Conservation (phyloP, 192 early-diverging fungal genomes). For the Coemansia biformis region DNA sequence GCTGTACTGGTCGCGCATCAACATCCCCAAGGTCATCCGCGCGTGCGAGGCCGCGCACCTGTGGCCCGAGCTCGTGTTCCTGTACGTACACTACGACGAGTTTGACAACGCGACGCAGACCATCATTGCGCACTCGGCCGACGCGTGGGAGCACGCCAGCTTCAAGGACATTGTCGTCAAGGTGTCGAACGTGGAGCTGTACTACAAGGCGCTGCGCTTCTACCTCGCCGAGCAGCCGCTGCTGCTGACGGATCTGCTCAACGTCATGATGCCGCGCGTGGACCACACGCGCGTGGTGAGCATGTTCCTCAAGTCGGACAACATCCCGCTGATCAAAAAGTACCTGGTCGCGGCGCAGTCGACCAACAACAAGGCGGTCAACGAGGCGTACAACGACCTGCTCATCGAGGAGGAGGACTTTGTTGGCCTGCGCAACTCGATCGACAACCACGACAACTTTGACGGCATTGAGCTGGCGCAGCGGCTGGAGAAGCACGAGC, state of each 20-base stretch:
- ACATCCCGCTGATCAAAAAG: constrained; percentile 93
- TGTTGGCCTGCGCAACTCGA: constrained; percentile 86
- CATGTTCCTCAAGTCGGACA: constrained; percentile 97
- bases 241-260: constrained; percentile 86
- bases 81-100: constrained; percentile 99
- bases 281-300: constrained; percentile 96
- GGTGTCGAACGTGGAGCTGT: constrained; percentile 95
- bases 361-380: constrained; percentile 91
- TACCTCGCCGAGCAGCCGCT: constrained; percentile 96
- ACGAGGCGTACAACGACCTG: constrained; percentile 92
- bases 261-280: constrained; percentile 80
- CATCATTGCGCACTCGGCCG: constrained; percentile 92
- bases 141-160: constrained; percentile 92
- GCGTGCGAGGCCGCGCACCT: constrained; percentile 88
- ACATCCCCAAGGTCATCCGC: constrained; percentile 98
- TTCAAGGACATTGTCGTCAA: constrained; percentile 99
- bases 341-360: constrained; percentile 94
- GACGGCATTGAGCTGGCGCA: constrained; percentile 87
- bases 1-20: constrained; percentile 95
- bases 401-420: constrained; percentile 98
- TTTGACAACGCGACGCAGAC: constrained; percentile 95
- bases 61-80: constrained; percentile 96
- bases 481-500: constrained; percentile 91
- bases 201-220: constrained; percentile 96
- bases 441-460: constrained; percentile 92